Evolutionary conservation across 345 rosid genomes (phyloP), one percentile per base, ranked within the genome.

Genomic region (Conringia planisiliqua): DNA sequence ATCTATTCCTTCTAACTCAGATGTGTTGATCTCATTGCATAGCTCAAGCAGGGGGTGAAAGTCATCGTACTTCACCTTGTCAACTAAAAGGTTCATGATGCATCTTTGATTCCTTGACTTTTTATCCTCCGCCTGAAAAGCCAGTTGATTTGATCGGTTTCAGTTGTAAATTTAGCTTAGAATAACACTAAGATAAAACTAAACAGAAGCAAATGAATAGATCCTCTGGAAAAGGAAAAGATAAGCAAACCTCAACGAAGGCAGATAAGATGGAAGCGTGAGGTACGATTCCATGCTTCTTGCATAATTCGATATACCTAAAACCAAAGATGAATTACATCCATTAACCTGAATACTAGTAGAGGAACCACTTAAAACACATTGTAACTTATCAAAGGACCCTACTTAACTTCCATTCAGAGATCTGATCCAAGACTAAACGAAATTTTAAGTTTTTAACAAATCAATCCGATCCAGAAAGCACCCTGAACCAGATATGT

Each of bases 1-100:
- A 50, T 90, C 92, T 18, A 94, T 86, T 16, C 82, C 90, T 68
- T 94, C 89, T 47, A 94, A 81, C 82, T 86, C 95, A 54, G 96
- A 88, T 17, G 68, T 58, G 24, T 78, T 81, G 39, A 94, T 81
- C 50, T 84, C 87, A 56, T n/a, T 61, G 46, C 84, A 84, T 48
- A 89, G 52, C 84, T 89, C 92, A 66, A 84, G 78, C 67, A 94
- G 88, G 3, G 98, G 93, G 55, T 69, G 84, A 74, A 82, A 81
- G 78, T 91, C 97, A 74, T 77, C 73, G 40, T 87, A 90, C 79
- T 84, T 85, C 68, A 91, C 70, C 32, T 66, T 68, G 63, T 91
- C 96, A 81, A 90, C 36, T 54, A 75, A 72, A 54, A 94, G 79
- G 76, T 85, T 91, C 56, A 94, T 68, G 68, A 66, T 71, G 60